phyloP scores from a whole-genome alignment of 2,329 filamentous ascomycete species.

The Fusarium beomiforme region DNA sequence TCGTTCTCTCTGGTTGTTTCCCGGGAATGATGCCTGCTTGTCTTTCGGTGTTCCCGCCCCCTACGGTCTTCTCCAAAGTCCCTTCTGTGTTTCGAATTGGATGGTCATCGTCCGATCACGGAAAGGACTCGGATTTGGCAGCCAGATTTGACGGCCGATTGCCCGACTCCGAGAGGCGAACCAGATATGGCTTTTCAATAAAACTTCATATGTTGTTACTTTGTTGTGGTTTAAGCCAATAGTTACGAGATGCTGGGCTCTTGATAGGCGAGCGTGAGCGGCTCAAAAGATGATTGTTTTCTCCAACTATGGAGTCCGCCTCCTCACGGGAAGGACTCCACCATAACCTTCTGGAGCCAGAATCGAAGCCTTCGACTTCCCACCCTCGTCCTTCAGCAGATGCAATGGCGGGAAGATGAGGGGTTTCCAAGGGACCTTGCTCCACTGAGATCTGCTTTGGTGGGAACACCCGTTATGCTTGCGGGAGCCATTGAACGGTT shows the following conservation, averaged over 20 bases:
- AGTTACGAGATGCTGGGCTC: conserved; percentile 21
- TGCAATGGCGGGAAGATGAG: conserved; percentile 45
- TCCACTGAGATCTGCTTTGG: conserved; percentile 44
- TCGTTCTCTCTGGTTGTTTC: conserved; percentile 22
- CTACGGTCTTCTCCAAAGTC: conserved; percentile 31
- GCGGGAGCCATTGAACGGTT: conserved; percentile 44
- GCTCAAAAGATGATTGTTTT: conserved; percentile 38
- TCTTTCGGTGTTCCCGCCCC: conserved; percentile 43
- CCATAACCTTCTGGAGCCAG: conserved; percentile 44
- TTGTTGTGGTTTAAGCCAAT: conserved; percentile 10
- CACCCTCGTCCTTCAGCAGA: conserved; percentile 39
- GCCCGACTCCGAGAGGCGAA: conserved; percentile 1
- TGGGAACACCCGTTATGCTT: conserved; percentile 41
- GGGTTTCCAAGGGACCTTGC: conserved; percentile 40
- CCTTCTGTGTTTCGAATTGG: conserved; percentile 33
- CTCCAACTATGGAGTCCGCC: conserved; percentile 43
- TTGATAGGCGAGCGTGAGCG: conserved; percentile 39
- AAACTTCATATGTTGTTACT: background rate
- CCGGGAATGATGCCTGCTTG: conserved; percentile 43
- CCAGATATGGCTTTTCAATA: background rate
- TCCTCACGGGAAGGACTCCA: conserved; percentile 45
- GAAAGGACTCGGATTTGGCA: conserved; percentile 20
- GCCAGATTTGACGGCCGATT: conserved; percentile 8
- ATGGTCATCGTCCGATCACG: conserved; percentile 37
- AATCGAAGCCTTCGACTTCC: conserved; percentile 44